Evolutionary conservation across 1,284 basidiomycete genomes (phyloP).

Genomic region (Sporisorium reilianum): DNA sequence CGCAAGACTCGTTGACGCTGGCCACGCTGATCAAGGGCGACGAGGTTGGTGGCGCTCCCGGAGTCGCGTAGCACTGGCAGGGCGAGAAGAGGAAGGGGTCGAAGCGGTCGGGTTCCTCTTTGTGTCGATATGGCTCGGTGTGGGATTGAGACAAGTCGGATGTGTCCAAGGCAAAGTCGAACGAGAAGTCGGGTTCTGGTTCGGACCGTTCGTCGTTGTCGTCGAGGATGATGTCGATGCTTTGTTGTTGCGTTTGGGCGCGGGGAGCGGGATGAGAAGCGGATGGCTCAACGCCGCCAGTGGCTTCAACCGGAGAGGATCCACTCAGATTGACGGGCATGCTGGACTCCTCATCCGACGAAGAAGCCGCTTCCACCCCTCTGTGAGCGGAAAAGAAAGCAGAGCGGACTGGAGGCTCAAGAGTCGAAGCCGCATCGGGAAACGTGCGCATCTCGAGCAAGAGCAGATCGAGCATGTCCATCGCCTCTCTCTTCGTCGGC

Average conservation of each 20-base stretch:
- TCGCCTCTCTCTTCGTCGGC: conserved; percentile 9
- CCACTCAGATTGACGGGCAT: neutral
- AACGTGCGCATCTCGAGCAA: conserved; percentile 9
- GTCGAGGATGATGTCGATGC: conserved; percentile 5
- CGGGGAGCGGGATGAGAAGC: neutral
- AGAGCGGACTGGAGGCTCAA: neutral
- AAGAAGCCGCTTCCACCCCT: too few relatives aligned
- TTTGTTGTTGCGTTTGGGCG: neutral
- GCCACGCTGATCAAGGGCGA: neutral
- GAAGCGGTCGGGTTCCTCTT: neutral
- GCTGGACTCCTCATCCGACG: conserved; percentile 1
- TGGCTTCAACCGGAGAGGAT: too few relatives aligned
- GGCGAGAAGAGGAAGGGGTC: conserved; percentile 26
- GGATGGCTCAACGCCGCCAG: neutral
- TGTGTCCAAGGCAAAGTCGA: conserved; percentile 6
- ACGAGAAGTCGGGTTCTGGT: conserved; percentile 20
- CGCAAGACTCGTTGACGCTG: neutral
- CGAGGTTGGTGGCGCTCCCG: neutral
- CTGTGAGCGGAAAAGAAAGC: neutral
- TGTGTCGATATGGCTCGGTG: conserved; percentile 1
- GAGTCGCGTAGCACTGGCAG: conserved; percentile 5
- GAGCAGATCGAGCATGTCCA: conserved; percentile 9
- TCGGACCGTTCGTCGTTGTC: conserved; percentile 7
- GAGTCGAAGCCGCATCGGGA: neutral
- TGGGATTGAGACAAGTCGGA: neutral